Conservation (phyloP, 345 rosid species). For the Populus deltoides region DNA sequence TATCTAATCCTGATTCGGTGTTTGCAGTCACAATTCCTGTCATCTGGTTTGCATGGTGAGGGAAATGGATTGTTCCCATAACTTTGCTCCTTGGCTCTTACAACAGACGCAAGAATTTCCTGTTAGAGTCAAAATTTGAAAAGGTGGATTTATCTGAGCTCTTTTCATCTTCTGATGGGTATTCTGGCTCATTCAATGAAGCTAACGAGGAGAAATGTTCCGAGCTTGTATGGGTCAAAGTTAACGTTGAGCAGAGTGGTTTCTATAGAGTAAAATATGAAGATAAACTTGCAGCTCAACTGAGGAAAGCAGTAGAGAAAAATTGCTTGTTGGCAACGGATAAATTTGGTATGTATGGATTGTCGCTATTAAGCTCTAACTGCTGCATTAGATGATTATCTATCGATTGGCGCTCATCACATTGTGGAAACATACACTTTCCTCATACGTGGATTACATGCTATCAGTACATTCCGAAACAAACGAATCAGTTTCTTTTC, state of each 20-base stretch:
- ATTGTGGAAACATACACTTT: background rate
- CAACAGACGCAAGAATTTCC: conserved; percentile 25
- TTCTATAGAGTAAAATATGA: conserved; percentile 42
- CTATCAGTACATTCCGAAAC: background rate
- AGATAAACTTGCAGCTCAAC: conserved; percentile 32
- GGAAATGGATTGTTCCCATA: conserved; percentile 38
- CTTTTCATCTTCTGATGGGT: conserved; percentile 9
- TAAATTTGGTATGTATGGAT: conserved; percentile 28
- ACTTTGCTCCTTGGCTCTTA: conserved; percentile 34
- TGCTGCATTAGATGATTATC: background rate
- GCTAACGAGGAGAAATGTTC: too few species aligned
- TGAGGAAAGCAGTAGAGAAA: conserved; percentile 31
- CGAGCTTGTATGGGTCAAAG: conserved; percentile 31
- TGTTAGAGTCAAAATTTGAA: conserved; percentile 32
- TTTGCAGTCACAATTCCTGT: conserved; percentile 32
- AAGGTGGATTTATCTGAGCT: conserved; percentile 29
- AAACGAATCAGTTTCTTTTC: background rate
- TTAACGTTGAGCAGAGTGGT: conserved; percentile 43
- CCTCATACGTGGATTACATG: background rate
- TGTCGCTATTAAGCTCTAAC: too few species aligned
- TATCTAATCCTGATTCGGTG: background rate
- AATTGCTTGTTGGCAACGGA: conserved; percentile 30
- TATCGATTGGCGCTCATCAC: background rate
- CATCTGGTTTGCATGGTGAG: conserved; percentile 27
- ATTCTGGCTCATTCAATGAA: too few species aligned